These are phyloP conservation scores for Lunularia cruciata DNA, from an alignment of 225 moss, liverwort and hornwort species.

Conservation along the genomic window DNA sequence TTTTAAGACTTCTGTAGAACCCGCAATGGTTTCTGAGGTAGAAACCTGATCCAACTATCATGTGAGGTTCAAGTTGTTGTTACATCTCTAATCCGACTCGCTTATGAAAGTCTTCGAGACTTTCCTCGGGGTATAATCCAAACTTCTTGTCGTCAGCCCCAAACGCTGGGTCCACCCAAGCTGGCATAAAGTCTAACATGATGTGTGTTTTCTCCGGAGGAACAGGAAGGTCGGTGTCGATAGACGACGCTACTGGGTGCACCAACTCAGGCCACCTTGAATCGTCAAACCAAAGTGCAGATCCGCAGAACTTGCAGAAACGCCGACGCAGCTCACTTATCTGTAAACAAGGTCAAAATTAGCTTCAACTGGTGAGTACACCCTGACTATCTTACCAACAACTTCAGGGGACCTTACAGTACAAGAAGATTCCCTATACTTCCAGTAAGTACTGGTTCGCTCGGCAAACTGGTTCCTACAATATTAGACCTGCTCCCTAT, in stretches of 20 bases:
- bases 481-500: no score
- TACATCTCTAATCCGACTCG: constrained; percentile 18
- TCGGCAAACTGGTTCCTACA: no score
- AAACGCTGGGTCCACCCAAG: constrained; percentile 2
- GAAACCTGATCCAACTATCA: neutral
- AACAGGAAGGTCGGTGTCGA: constrained; percentile 18
- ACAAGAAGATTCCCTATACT: no score
- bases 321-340: constrained; percentile 18
- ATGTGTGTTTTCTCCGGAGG: constrained; percentile 25
- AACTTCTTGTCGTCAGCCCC: constrained; percentile 3
- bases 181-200: constrained; percentile 8
- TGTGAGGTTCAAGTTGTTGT: neutral
- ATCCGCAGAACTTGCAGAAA: constrained; percentile 14
- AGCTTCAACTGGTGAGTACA: no score
- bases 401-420: no score
- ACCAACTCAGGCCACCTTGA: constrained; percentile 20
- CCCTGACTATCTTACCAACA: no score
- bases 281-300: constrained; percentile 26
- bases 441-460: no score
- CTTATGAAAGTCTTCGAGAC: constrained; percentile 15
- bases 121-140: constrained; percentile 7
- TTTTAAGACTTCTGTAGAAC: no score
- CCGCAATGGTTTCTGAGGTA: neutral
- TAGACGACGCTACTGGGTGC: constrained; percentile 17
- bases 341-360: no score